Evolutionary conservation across 202 grass and related monocot species (phyloP), one percentile per base, ranked within the genome.

Genomic region (Musa balbisiana): DNA sequence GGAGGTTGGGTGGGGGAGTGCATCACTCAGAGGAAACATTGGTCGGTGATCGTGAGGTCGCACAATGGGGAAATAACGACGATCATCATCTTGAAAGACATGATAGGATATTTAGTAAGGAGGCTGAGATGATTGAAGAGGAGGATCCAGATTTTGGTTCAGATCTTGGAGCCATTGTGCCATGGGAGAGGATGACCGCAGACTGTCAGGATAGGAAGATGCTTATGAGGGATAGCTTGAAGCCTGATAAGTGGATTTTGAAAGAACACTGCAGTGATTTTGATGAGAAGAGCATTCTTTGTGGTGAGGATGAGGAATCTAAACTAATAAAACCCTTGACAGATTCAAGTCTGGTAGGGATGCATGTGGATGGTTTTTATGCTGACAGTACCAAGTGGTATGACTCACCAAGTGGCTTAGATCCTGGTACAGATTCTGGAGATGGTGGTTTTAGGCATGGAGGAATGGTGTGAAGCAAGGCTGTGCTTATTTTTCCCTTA

Each of bases 321-420:
- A 96, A 96, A 82, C 82, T 96, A 55, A 90, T 96, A 81, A 96
- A 90, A 77, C 92, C 89, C 29, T 81, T 92, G 80, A 74, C 83
- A 69, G 92, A 96, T 79, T 72, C 92, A 71, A 71, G 74, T 85
- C 84, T 97, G 73, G 81, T 91, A 74, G 86, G 87, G 67, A 92
- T 96, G 82, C 86, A 88, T 73, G 88, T 87, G 77, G 93, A 96
- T 51, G 90, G 87, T 83, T 97, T 97, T 77, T 97, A 97, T 84
- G 64, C 91, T 52, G 85, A 67, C 3, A 66, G 72, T 54, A 10
- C 87, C 52, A 97, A 97, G 80, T 97, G 93, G 93, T 97, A 91
- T 79, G 93, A 97, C 80, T 91, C 93, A 14, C 90, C 90, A 0
- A 87, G 86, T 20, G n/a, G 69, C 49, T 72, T 72, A 49, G 69